phyloP scores from a whole-genome alignment of 2,329 filamentous ascomycete species.

The Periconia sp. region DNA sequence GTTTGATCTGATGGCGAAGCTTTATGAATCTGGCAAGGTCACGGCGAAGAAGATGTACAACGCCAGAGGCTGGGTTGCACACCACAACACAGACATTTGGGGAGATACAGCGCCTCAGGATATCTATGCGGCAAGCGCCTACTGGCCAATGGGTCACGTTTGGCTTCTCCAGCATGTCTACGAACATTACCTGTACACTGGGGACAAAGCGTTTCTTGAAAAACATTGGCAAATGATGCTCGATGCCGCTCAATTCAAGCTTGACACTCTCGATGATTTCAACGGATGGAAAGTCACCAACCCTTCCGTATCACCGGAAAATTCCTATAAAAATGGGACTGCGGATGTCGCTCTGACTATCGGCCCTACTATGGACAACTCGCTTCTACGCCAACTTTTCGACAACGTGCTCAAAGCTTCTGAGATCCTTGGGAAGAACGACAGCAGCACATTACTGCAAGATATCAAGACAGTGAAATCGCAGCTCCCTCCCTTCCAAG shows the following conservation, averaged over 20 bases:
- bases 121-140: conserved; percentile 51
- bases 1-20: conserved; percentile 58
- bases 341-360: background rate
- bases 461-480: background rate
- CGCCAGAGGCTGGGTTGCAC: conserved; percentile 58
- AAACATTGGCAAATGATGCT: conserved; percentile 56
- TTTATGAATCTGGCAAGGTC: conserved; percentile 56
- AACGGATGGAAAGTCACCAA: background rate
- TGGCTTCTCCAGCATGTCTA: conserved; percentile 52
- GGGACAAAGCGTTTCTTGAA: conserved; percentile 50
- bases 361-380: background rate
- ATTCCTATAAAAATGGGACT: background rate
- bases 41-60: conserved; percentile 58
- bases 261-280: conserved; percentile 31
- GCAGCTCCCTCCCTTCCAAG: background rate
- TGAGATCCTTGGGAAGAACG: background rate
- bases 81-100: conserved; percentile 62
- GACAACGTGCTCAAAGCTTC: background rate
- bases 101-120: conserved; percentile 55
- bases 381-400: background rate
- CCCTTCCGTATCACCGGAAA: background rate
- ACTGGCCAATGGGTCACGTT: conserved; percentile 56
- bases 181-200: conserved; percentile 59
- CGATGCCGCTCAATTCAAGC: conserved; percentile 52
- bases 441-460: background rate